Conservation (phyloP, 306 rosid species). For the Quercus rubra region DNA sequence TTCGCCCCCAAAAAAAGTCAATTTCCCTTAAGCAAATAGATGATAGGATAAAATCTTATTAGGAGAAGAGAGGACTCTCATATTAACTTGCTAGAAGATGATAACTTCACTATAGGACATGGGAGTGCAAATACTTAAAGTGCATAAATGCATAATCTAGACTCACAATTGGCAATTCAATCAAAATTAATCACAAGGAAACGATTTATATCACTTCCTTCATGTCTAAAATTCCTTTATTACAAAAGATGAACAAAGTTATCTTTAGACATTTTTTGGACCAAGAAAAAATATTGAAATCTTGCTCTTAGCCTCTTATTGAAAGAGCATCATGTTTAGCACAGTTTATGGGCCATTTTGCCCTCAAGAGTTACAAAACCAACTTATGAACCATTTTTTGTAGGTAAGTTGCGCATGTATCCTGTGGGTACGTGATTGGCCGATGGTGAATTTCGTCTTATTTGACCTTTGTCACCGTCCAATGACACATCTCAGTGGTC, state of each 20-base stretch:
- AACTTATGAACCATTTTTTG: too few relatives aligned
- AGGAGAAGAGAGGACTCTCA: neutral
- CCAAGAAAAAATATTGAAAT: neutral
- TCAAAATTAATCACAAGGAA: too few relatives aligned
- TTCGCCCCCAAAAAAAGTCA: neutral
- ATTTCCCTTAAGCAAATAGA: neutral
- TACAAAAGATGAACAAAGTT: neutral
- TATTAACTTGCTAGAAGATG: neutral
- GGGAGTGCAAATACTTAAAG: too few relatives aligned
- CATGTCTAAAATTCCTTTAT: neutral
- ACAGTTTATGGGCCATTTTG: neutral
- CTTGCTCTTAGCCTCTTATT: neutral
- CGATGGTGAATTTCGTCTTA: neutral
- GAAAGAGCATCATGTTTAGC: neutral
- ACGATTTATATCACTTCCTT: too few relatives aligned
- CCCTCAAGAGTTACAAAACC: neutral
- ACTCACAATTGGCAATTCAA: too few relatives aligned
- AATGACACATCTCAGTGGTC: neutral
- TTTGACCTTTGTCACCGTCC: neutral
- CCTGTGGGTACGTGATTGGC: neutral
- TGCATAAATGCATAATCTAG: too few relatives aligned
- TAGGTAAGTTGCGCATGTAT: too few relatives aligned
- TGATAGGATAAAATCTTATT: neutral
- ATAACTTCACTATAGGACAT: neutral
- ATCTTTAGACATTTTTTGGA: neutral